These are phyloP conservation scores for Calonectria henricotiae DNA, from an alignment of 2,329 filamentous ascomycete genomes.

Conservation along the genomic window DNA sequence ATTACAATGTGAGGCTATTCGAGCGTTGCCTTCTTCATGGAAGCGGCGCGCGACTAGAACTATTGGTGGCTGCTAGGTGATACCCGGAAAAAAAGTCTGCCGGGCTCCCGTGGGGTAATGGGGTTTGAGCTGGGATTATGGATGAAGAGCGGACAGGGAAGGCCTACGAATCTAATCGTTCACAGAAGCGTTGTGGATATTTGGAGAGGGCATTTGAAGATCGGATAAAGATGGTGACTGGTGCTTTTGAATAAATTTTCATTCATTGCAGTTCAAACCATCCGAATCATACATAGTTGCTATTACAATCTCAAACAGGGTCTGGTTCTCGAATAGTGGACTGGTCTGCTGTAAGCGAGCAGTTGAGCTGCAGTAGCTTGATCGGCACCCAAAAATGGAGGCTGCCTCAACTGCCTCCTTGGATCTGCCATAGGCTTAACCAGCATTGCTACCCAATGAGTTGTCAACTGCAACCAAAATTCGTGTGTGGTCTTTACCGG, in stretches of 20 bases:
- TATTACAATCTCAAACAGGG: no score
- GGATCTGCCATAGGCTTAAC: not conserved
- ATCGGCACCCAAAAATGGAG: not conserved
- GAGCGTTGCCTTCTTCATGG: not conserved
- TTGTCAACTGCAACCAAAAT: not conserved
- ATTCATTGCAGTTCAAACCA: no score
- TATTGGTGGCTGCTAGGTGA: conserved; percentile 15
- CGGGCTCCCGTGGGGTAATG: conserved; percentile 42
- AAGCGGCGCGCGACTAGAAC: not conserved
- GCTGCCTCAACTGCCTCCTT: not conserved
- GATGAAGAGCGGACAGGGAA: no score
- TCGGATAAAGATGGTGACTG: no score
- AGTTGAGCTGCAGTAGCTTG: no score
- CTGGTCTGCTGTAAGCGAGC: no score
- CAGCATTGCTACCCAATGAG: conserved; percentile 7
- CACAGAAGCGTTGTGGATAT: no score
- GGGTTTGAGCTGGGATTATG: conserved; percentile 15
- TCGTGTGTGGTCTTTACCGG: not conserved
- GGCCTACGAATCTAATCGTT: no score
- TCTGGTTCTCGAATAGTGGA: no score
- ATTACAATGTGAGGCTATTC: conserved; percentile 1
- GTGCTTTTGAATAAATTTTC: no score
- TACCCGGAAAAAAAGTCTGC: conserved; percentile 52
- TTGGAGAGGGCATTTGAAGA: no score
- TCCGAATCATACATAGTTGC: no score